A percentile compares a stretch with the other conserved stretches of the same genome.
These are phyloP conservation scores for Chalciporus piperatus DNA, from an alignment of 768 basidiomycete species.

Conservation along the genomic window DNA sequence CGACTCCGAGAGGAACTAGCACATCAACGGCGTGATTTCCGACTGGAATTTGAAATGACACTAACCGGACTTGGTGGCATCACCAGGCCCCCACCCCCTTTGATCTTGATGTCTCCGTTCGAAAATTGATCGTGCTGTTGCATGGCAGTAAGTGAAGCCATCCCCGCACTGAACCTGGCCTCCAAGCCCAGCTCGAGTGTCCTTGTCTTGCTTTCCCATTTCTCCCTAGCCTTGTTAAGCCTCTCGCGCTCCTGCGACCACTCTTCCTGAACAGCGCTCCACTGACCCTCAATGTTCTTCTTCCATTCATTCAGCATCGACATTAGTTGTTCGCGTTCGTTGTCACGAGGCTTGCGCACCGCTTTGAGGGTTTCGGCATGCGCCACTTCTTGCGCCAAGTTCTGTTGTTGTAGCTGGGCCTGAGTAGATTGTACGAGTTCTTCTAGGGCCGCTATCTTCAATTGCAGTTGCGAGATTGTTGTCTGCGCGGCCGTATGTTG, in stretches of 20 bases:
- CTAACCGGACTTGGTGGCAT: constrained; percentile 78
- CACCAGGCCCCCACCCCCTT: constrained; percentile 50
- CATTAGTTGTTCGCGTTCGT: constrained; percentile 49
- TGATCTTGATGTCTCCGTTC: constrained; percentile 31
- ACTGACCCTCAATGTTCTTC: constrained; percentile 73
- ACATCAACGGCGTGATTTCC: constrained; percentile 41
- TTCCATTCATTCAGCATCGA: constrained; percentile 70
- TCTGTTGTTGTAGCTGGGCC: constrained; percentile 38
- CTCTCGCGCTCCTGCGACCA: constrained; percentile 82
- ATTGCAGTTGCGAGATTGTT: constrained; percentile 68
- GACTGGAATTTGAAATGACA: constrained; percentile 58
- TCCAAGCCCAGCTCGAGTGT: constrained; percentile 55
- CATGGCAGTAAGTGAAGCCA: constrained; percentile 30
- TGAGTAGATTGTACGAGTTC: constrained; percentile 54
- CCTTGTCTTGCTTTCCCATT: constrained; percentile 70
- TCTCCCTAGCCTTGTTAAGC: constrained; percentile 67
- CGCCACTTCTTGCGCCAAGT: constrained; percentile 34
- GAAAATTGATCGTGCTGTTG: constrained; percentile 39
- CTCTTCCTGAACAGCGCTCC: constrained; percentile 73
- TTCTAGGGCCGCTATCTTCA: constrained; percentile 69
- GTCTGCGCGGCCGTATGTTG: constrained; percentile 76
- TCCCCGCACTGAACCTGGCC: constrained; percentile 35
- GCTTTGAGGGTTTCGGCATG: constrained; percentile 32
- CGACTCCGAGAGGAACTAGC: constrained; percentile 41
- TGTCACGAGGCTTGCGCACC: constrained; percentile 32